A percentile compares a stretch with the other conserved stretches of the same genome.
phyloP scores from a whole-genome alignment of 73 alveolate species.

The Blepharisma japonicum region DNA sequence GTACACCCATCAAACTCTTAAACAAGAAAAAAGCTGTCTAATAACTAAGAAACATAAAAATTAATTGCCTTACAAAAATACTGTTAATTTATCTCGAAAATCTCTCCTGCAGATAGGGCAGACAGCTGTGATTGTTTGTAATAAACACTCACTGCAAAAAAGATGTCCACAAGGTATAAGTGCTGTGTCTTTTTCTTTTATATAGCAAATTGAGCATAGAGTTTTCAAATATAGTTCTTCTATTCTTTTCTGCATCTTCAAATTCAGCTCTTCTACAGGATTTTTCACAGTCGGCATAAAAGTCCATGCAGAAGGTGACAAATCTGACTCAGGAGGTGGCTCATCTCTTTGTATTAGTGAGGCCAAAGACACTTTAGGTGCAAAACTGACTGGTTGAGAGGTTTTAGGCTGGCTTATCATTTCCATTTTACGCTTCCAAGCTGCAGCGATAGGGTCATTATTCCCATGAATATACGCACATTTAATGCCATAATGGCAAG shows the following conservation, averaged over 20 bases:
- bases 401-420: conserved; percentile 21
- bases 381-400: neutral
- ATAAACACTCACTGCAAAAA: conserved; percentile 11
- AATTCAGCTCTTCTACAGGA: conserved; percentile 17
- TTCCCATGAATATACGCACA: conserved; percentile 29
- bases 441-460: conserved; percentile 24
- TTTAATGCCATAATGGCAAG: conserved; percentile 23
- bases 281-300: conserved; percentile 3
- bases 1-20: neutral
- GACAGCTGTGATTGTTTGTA: conserved; percentile 19
- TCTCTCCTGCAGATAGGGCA: conserved; percentile 32
- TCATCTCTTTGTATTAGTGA: neutral
- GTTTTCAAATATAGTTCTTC: conserved; percentile 25
- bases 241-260: conserved; percentile 26
- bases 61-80: conserved; percentile 1
- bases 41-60: neutral
- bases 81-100: conserved; percentile 16
- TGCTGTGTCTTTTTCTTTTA: conserved; percentile 23
- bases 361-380: conserved; percentile 6
- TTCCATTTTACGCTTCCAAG: conserved; percentile 11
- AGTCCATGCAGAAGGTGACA: conserved; percentile 22
- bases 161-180: conserved; percentile 31
- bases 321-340: neutral
- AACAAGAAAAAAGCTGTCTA: conserved; percentile 11
- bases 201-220: conserved; percentile 28